Evolutionary conservation across 768 basidiomycete species (phyloP), one percentile per base, ranked within the genome.

Genomic region (Phanerochaete carnosa): DNA sequence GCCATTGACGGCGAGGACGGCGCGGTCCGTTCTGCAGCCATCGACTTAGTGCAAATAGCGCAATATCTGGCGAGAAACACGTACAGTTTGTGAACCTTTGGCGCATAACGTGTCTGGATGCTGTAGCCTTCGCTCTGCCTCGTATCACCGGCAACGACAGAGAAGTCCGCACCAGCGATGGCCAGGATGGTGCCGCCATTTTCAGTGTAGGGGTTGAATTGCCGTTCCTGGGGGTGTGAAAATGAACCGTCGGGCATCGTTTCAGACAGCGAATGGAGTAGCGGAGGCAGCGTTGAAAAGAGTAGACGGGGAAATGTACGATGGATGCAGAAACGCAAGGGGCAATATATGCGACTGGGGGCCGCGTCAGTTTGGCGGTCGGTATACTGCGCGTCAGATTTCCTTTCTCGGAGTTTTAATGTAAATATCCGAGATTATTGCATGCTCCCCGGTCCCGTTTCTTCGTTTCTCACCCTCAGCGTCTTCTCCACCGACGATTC

Each of bases 141-240:
- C 46, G 96, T 99, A 76, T 99, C 96, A 55, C 95, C 93, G 5
- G 97, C 95, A 68, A 98, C 91, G 72, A 98, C 94, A 62, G 84
- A 84, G 74, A 98, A 98, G 73, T 95, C 92, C 47, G 86, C 83
- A 56, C 96, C 97, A 4, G 95, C 94, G 71, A 98, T 92, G 70
- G 92, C 92, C 68, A 99, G 87, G 76, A 98, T 96, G 22, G 95
- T 95, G 28, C 97, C 96, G 30, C 96, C 96, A 67, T 98, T 98
- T 66, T 94, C 87, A 1, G 87, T 81, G 83, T 97, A 96, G 0
- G 94, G 94, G 69, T 92, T 88, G 78, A 96, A 95, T 45, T 80
- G 79, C 49, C 84, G 77, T 66, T 87, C 81, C 59, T 84, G 82
- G 25, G 79, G 77, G 60, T 67, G 65, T 23, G 66, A 52, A 50